These are phyloP conservation scores for Zopfia rhizophila DNA, from an alignment of 2,329 filamentous ascomycete species.

Conservation along the genomic window DNA sequence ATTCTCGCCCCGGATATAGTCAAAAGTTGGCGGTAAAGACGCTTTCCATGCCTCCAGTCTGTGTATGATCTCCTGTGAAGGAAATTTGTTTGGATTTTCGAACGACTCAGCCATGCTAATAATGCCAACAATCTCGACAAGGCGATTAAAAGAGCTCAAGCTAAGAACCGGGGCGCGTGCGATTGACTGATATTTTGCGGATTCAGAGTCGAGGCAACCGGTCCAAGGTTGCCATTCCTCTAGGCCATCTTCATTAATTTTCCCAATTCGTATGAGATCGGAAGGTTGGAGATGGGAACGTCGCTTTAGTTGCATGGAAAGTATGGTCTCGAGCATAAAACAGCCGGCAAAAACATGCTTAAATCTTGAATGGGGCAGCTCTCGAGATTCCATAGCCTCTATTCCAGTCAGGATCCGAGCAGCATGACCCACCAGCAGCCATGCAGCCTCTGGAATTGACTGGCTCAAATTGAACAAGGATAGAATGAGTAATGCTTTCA, in stretches of 20 bases:
- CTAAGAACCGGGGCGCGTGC: constrained; percentile 50
- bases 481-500: constrained; percentile 60
- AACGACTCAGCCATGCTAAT: constrained; percentile 25
- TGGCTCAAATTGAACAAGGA: constrained; percentile 71
- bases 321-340: constrained; percentile 69
- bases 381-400: constrained; percentile 46
- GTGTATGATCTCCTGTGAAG: constrained; percentile 46
- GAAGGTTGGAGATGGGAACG: constrained; percentile 61
- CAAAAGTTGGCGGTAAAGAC: constrained; percentile 36
- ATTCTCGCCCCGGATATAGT: constrained; percentile 27
- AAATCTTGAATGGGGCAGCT: constrained; percentile 40
- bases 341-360: constrained; percentile 66
- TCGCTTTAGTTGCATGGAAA: constrained; percentile 63
- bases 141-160: constrained; percentile 64
- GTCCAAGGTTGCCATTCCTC: constrained; percentile 82
- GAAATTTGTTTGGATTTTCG: constrained; percentile 31
- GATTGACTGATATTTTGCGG: constrained; percentile 27
- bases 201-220: constrained; percentile 56
- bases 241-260: constrained; percentile 71
- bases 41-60: constrained; percentile 51
- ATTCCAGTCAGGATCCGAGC: constrained; percentile 63
- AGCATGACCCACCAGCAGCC: constrained; percentile 73
- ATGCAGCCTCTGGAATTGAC: constrained; percentile 67
- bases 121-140: constrained; percentile 50
- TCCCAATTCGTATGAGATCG: constrained; percentile 60